Conservation (phyloP, 345 rosid genomes). For the Dipteronia dyeriana region DNA sequence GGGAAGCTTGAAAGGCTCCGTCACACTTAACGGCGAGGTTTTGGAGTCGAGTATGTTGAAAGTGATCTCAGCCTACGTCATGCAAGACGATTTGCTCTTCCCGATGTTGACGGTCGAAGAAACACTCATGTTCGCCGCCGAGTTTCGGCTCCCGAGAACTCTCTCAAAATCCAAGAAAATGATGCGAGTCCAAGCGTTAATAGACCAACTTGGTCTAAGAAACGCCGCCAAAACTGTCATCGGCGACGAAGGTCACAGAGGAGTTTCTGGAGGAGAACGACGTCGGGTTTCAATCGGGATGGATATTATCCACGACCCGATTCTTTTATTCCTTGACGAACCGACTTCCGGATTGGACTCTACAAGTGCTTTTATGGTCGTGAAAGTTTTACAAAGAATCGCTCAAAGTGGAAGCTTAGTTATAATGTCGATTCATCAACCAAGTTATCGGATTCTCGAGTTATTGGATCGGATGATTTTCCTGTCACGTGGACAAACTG, state of each 20-base stretch:
- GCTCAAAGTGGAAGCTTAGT: constrained; percentile 96
- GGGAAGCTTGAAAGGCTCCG: constrained; percentile 69
- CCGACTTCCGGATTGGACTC: constrained; percentile 97
- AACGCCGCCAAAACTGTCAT: constrained; percentile 85
- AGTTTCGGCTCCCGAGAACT: constrained; percentile 79
- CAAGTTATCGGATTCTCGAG: constrained; percentile 78
- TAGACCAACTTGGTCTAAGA: constrained; percentile 82
- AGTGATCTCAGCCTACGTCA: constrained; percentile 88
- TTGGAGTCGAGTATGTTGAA: constrained; percentile 76
- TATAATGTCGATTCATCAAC: constrained; percentile 93
- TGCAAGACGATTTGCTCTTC: constrained; percentile 87
- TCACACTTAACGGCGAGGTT: constrained; percentile 67
- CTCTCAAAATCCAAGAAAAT: constrained; percentile 76
- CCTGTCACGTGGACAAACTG: constrained; percentile 90
- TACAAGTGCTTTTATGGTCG: constrained; percentile 94
- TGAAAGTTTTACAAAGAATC: constrained; percentile 82
- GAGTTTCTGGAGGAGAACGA: constrained; percentile 92
- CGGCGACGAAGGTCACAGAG: constrained; percentile 96
- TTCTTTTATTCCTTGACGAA: constrained; percentile 82
- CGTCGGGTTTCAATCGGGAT: constrained; percentile 90
- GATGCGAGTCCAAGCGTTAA: constrained; percentile 70
- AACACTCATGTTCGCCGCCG: constrained; percentile 87
- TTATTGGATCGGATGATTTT: constrained; percentile 76
- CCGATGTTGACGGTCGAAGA: constrained; percentile 95
- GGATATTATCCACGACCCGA: constrained; percentile 93